Evolutionary conservation across 371 early-diverging fungal species (phyloP), one percentile per base, ranked within the genome.

Genomic region (Saksenaea vasiformis): DNA sequence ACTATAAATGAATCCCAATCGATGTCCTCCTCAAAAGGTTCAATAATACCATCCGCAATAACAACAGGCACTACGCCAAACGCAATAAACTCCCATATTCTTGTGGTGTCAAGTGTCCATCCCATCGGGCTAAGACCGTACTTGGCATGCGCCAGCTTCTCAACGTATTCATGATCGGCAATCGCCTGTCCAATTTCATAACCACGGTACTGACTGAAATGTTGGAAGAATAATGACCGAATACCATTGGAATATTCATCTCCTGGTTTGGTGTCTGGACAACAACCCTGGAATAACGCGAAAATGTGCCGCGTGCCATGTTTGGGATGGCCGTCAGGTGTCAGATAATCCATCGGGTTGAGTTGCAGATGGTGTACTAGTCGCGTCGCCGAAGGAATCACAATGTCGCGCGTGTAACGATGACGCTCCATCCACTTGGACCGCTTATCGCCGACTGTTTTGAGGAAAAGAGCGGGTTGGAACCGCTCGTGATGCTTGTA

Each of bases 51-150:
- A 65, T 85, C 86, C 10, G 84, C 81, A 70, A 83, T 79, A 11
- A 85, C 79, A 0, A 83, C 79, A 17, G 86, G 84, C 0, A 85
- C 84, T 0, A 85, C 86, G 14, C 83, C 85, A 70, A 81, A 85
- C 0, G 85, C 85, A 61, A 85, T 73, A 53, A 76, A 85, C 61
- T 85, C 85, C 83, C 85, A 85, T 26, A 85, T 69, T 24, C 85
- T 74, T 0, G 82, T 82, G 0, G 85, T 82, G 61, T 82, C 83
- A 56, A 85, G 65, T 3, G 83, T 82, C 80, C 83, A 83, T 1
- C 82, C 83, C 80, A 79, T 76, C 1, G 86, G 86, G n/a, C 75
- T 70, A 1, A 85, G 64, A 2, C 86, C 84, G 58, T 79, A 85
- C 27, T 79, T 79, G 3, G 86, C 67, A 24, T 76, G 72, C 41